phyloP scores from a whole-genome alignment of 2,329 filamentous ascomycete species.

The Aschersonia sp. region DNA sequence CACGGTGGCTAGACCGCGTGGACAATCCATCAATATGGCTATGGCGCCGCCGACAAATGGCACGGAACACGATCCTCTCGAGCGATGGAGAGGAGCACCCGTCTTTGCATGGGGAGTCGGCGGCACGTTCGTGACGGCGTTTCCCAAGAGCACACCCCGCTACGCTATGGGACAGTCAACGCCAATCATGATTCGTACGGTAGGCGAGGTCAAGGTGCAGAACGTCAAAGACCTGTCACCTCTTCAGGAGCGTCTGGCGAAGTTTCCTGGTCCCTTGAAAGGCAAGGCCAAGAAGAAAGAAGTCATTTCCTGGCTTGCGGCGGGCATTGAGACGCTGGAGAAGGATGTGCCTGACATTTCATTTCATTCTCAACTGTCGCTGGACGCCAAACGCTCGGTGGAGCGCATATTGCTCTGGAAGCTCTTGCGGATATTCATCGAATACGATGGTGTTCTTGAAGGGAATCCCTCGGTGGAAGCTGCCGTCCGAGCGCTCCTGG shows the following conservation, averaged over 20 bases:
- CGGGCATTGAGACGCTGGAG: conserved; percentile 63
- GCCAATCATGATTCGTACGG: conserved; percentile 68
- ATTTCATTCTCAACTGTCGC: conserved; percentile 35
- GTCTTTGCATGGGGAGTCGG: conserved; percentile 81
- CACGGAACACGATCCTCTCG: conserved; percentile 58
- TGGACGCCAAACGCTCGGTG: conserved; percentile 54
- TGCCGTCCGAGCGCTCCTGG: conserved; percentile 60
- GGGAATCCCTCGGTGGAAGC: conserved; percentile 57
- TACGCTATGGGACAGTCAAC: conserved; percentile 61
- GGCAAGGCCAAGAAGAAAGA: conserved; percentile 95
- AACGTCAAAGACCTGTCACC: conserved; percentile 61
- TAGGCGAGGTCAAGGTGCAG: conserved; percentile 69
- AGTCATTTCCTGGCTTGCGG: conserved; percentile 61
- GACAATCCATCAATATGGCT: conserved; percentile 35
- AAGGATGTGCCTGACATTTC: conserved; percentile 34
- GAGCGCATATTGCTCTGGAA: conserved; percentile 84
- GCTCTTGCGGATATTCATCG: conserved; percentile 64
- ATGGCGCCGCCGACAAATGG: conserved; percentile 50
- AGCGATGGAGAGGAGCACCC: conserved; percentile 83
- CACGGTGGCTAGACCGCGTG: conserved; percentile 16
- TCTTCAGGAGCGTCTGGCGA: conserved; percentile 55
- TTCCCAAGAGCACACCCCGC: conserved; percentile 77
- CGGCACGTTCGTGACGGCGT: conserved; percentile 67
- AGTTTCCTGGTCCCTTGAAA: conserved; percentile 82
- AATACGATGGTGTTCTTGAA: conserved; percentile 73